phyloP scores from a whole-genome alignment of 1,284 basidiomycete genomes.

The Microstroma glucosiphilum region DNA sequence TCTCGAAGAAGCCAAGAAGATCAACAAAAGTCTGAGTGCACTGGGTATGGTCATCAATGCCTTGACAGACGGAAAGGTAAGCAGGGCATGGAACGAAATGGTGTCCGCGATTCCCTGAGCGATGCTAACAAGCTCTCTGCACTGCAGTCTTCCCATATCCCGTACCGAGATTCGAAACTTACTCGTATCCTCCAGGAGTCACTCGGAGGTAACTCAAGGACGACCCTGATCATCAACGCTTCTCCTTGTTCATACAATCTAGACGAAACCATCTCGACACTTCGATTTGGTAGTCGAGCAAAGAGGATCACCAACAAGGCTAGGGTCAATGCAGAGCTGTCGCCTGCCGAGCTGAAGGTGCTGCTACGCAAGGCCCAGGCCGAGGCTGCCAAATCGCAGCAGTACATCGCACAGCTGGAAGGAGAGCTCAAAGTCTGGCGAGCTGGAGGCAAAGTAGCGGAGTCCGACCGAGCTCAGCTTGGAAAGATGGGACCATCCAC shows the following conservation, averaged over 20 bases:
- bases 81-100: not conserved
- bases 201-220: slow-evolving; percentile 95
- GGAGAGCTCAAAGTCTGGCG: slow-evolving; percentile 89
- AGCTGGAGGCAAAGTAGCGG: slow-evolving; percentile 75
- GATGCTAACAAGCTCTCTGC: slow-evolving; percentile 13
- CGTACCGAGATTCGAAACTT: slow-evolving; percentile 98
- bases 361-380: slow-evolving; percentile 83
- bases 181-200: slow-evolving; percentile 99
- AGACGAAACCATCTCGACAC: slow-evolving; percentile 89
- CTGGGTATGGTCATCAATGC: slow-evolving; percentile 99
- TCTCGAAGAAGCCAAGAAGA: slow-evolving; percentile 99
- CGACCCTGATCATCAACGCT: slow-evolving; percentile 97
- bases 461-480: slow-evolving; percentile 71
- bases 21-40: slow-evolving; percentile 96
- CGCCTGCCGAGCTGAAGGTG: slow-evolving; percentile 88
- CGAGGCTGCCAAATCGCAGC: slow-evolving; percentile 74
- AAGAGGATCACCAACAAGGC: slow-evolving; percentile 99
- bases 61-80: slow-evolving; percentile 69
- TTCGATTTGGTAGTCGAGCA: slow-evolving; percentile 88
- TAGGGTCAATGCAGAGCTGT: slow-evolving; percentile 94
- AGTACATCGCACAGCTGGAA: slow-evolving; percentile 82
- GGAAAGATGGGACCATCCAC: slow-evolving; percentile 57
- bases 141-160: slow-evolving; percentile 83
- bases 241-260: slow-evolving; percentile 97
- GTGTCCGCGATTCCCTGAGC: not conserved